Base-by-base conservation (phyloP, 2,329 filamentous ascomycete genomes). In the Calonectria naviculata region DNA sequence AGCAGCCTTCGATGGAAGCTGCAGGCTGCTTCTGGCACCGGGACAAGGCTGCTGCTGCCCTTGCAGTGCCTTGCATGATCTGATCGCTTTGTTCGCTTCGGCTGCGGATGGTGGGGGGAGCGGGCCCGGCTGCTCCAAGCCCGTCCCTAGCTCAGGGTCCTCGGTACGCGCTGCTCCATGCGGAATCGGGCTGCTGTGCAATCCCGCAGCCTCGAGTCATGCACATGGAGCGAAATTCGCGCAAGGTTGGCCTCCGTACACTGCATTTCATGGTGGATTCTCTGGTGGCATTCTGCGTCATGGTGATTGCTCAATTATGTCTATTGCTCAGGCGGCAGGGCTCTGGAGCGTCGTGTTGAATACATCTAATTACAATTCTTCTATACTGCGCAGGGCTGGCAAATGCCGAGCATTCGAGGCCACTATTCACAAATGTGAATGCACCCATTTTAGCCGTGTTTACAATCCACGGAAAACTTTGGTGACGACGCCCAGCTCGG, bases 391-490 rank as follows among this genome's bases (percentile, higher is more conserved):
- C 4, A 26, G 24, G 52, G 34, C 15, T 46, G n/a, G 17, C 31
- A 24, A 36, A 58, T 19, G 6, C 5, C 6, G n/a, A 46, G n/a
- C n/a, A 38, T 21, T 9, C 13, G 26, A 26, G 13, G 8, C 19
- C 52, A 56, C 31, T 24, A 24, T 17, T 9, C 5, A 28, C 8
- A 67, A 65, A 13, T 44, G 77, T 29, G 8, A 12, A 29, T 15
- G 19, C 9, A 26, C 9, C 28, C 15, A 17, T 17, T 10, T 10
- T 15, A 19, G 9, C 31, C 46, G 68, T 42, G 8, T 34, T 47
- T 66, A 78, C 54, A 78, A 66, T 28, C 77, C 75, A 28, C 76
- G 76, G 28, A 74, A 79, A 19, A 75, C 77, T 63, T 79, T 78
- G 4, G 77, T 78, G 0, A 79, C 76, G 26, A 77, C 70, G n/a